Evolutionary conservation across 2,329 filamentous ascomycete genomes (phyloP).

Genomic region (Penicillium crustosum): DNA sequence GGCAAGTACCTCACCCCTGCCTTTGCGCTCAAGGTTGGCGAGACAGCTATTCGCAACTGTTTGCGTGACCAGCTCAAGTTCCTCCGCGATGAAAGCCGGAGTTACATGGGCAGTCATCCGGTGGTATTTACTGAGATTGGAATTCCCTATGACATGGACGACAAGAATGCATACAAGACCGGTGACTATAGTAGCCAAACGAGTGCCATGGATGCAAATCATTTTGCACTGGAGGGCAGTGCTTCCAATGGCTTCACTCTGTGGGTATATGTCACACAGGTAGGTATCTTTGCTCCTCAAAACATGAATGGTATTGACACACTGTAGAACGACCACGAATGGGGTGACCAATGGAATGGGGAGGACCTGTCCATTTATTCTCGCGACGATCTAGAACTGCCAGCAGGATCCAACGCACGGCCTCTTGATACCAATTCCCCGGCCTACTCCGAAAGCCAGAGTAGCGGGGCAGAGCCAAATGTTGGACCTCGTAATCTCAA

Average conservation of each 20-base stretch:
- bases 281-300: slow-evolving; percentile 36
- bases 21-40: slow-evolving; percentile 89
- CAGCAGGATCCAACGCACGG: slow-evolving; percentile 32
- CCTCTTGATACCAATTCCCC: slow-evolving; percentile 46
- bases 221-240: slow-evolving; percentile 85
- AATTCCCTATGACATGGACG: slow-evolving; percentile 98
- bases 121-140: slow-evolving; percentile 93
- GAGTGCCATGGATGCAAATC: slow-evolving; percentile 91
- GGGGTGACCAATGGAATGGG: slow-evolving; percentile 95
- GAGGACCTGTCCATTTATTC: slow-evolving; percentile 93
- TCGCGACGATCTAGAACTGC: slow-evolving; percentile 69
- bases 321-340: slow-evolving; percentile 74
- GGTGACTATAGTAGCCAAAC: slow-evolving; percentile 93
- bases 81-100: slow-evolving; percentile 81
- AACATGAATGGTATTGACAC: neutral
- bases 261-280: slow-evolving; percentile 79
- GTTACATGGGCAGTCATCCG: slow-evolving; percentile 84
- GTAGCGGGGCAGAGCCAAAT: slow-evolving; percentile 44
- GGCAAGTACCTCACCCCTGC: slow-evolving; percentile 85
- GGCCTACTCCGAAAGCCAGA: slow-evolving; percentile 54
- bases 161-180: slow-evolving; percentile 91
- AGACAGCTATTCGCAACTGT: slow-evolving; percentile 91
- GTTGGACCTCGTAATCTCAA: slow-evolving; percentile 77
- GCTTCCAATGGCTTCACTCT: slow-evolving; percentile 80
- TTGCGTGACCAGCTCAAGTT: slow-evolving; percentile 82